Conservation (phyloP, 176 grass and related monocot genomes). For the Poa pratensis region DNA sequence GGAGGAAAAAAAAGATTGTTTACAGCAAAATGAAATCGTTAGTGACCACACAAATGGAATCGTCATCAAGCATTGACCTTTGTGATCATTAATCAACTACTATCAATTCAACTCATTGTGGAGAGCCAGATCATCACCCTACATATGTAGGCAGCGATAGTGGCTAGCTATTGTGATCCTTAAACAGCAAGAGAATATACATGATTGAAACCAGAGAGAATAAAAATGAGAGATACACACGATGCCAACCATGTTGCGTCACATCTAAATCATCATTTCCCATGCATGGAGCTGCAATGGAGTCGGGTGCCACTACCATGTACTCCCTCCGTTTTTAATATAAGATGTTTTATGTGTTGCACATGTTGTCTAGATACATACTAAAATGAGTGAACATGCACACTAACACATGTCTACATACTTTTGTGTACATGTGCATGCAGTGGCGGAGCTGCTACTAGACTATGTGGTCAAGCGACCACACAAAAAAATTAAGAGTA, state of each 20-base stretch:
- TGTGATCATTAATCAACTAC: neutral
- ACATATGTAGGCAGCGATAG: neutral
- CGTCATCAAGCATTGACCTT: neutral
- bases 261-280: neutral
- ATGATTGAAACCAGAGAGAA: neutral
- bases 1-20: too few relatives aligned
- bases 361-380: too few relatives aligned
- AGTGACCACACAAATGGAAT: neutral
- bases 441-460: too few relatives aligned
- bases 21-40: too few relatives aligned
- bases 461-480: too few relatives aligned
- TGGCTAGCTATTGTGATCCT: too few relatives aligned
- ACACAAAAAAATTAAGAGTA: too few relatives aligned
- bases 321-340: too few relatives aligned
- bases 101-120: neutral
- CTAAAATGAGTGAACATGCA: too few relatives aligned
- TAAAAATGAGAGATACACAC: neutral
- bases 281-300: neutral
- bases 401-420: too few relatives aligned
- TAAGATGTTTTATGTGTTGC: too few relatives aligned
- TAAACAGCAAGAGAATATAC: constrained; percentile 3
- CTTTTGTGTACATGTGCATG: too few relatives aligned
- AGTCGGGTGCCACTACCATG: neutral
- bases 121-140: neutral
- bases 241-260: constrained; percentile 7